Conservation (phyloP, 2,329 filamentous ascomycete genomes). For the Colletotrichum spaethianum region DNA sequence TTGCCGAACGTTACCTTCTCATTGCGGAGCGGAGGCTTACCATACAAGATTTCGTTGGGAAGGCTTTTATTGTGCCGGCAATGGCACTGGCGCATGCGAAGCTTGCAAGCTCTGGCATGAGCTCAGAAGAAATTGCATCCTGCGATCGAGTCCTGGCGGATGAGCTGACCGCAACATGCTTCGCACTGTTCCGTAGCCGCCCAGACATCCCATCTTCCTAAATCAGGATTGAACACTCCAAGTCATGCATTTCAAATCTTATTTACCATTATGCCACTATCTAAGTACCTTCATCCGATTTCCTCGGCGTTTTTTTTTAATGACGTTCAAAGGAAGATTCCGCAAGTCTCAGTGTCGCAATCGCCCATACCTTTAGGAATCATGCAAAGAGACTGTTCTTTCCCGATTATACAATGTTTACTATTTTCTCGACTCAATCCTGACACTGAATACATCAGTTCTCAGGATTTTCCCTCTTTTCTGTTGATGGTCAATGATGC, state of each 20-base stretch:
- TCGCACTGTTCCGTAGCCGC: not conserved
- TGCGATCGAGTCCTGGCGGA: not conserved
- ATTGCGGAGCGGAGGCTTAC: conserved; percentile 1
- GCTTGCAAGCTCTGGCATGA: not conserved
- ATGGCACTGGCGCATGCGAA: conserved; percentile 8
- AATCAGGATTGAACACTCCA: not conserved
- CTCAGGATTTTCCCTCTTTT: not conserved
- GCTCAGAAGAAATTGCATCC: not conserved
- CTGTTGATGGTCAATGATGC: conserved; percentile 16
- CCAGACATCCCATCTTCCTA: not conserved
- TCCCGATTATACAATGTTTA: not conserved
- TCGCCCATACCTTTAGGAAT: not conserved
- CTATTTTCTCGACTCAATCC: not conserved
- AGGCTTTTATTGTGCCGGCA: not conserved
- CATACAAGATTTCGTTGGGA: not conserved
- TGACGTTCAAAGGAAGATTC: not conserved
- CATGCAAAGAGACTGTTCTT: no score
- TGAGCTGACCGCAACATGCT: not conserved
- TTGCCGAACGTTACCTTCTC: not conserved
- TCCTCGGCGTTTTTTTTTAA: not conserved
- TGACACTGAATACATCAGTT: conserved; percentile 1
- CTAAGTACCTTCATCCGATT: not conserved
- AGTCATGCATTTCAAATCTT: not conserved
- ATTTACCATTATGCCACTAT: not conserved
- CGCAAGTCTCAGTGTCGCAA: not conserved